Base-by-base conservation (phyloP, 2,329 filamentous ascomycete genomes). In the Hymenoscyphus fructigenus region DNA sequence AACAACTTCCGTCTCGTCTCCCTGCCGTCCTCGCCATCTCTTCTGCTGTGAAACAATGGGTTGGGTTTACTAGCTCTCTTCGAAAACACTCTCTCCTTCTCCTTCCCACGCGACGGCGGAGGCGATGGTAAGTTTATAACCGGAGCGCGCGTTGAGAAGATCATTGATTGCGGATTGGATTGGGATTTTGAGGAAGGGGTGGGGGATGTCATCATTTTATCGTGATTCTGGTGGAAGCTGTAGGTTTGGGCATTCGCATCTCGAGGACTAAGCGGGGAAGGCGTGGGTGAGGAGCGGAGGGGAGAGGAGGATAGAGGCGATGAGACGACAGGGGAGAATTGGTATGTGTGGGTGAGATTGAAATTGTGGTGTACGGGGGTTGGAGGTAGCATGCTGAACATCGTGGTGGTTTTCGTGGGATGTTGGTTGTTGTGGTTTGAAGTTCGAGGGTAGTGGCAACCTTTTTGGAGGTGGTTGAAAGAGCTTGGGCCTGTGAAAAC, bases 1-100 rank as follows among this genome's bases (percentile, higher is more conserved):
- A 94, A 94, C 63, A 90, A 79, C 36, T 85, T 84, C 57, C 91
- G 81, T 64, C 91, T 80, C 62, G 84, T 81, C 73, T 91, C 88
- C 63, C 87, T 61, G 3, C 60, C 61, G 17, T 68, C 67, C 6
- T 60, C 65, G 3, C 59, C 57, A 15, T 68, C 66, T 10, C 59
- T 79, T 60, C 85, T 82, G 66, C 79, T 84, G 68, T 84, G 83
- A 20, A 88, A 77, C 6, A 90, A 71, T 0, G 88, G 90, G 67
- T 90, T 91, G 41, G 83, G 81, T 66, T 89, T 89, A 62, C 82
- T 78, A 15, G 81, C 79, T 17, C 86, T 82, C 66, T 84, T 73
- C 26, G 69, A 70, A 58, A 68, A 74, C 5, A 61, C 50, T 5
- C 59, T 61, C 26, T 71, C 57, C 12, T 57, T 62, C 32, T 70